These are phyloP conservation scores for Podochytrium sp. DNA, from an alignment of 192 early-diverging fungal genomes.

Conservation along the genomic window DNA sequence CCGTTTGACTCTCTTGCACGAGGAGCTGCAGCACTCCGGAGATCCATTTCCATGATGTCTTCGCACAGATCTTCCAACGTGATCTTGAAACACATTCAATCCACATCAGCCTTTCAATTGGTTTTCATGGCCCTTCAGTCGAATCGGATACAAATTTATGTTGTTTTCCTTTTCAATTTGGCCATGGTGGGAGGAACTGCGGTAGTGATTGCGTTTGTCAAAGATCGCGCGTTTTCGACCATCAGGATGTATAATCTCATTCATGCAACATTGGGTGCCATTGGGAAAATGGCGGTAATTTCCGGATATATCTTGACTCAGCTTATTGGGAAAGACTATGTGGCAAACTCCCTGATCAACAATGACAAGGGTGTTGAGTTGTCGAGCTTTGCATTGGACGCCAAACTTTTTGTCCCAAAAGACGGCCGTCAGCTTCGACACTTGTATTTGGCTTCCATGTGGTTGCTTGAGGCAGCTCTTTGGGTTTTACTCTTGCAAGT, in stretches of 20 bases:
- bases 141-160: slow-evolving; percentile 5
- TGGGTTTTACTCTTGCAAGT: slow-evolving; percentile 16
- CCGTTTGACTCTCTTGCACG: no score
- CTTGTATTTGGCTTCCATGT: background rate
- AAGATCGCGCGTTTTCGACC: background rate
- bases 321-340: slow-evolving; percentile 23
- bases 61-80: no score
- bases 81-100: background rate
- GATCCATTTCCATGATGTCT: no score
- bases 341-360: slow-evolving; percentile 17
- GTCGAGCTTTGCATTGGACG: background rate
- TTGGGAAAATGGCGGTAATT: slow-evolving; percentile 21
- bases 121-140: background rate
- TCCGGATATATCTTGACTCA: background rate
- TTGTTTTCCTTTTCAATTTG: background rate
- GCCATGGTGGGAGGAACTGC: background rate
- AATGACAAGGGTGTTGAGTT: background rate
- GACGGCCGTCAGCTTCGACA: background rate
- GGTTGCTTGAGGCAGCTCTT: background rate
- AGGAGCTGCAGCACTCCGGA: no score
- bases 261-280: slow-evolving; percentile 16
- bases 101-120: background rate
- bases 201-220: background rate
- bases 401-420: background rate
- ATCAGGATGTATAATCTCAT: slow-evolving; percentile 23